Evolutionary conservation across 1,284 basidiomycete species (phyloP), one percentile per base, ranked within the genome.

Genomic region (Ustilago esculenta): DNA sequence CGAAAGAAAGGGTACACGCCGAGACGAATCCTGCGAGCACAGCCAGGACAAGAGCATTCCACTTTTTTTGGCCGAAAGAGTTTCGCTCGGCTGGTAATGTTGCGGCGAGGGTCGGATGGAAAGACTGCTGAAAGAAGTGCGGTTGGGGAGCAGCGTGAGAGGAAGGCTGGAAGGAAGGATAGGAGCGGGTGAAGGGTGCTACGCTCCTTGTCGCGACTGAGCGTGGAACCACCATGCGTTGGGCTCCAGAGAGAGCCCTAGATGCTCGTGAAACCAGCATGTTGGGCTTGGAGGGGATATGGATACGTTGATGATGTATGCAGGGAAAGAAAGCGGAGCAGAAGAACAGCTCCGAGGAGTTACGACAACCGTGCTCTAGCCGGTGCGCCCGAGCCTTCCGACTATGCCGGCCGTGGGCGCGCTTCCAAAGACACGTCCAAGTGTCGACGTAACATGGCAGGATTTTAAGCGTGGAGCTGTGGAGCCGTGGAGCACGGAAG

Each of bases 111-210:
- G 33, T 27, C 2, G 50, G 61, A 3, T 53, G 41, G 27, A 49
- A 65, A 2, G 61, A 65, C 4, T 46, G 55, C 46, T 65, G 46
- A 41, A 65, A 58, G 36, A 52, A 59, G 11, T 48, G 37, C 5
- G 47, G 33, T 36, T 25, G 40, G 21, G 34, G 2, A 5, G 14
- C 5, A 7, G 43, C 15, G 7, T 47, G 33, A 5, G 37, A 4
- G n/a, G 33, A 29, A 15, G 32, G 44, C 14, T 37, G 29, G 17
- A 61, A 43, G 20, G 59, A 46, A 6, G 59, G 59, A 23, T 63
- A 56, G 44, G 59, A 63, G 20, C 53, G 52, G 1, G 47, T 43
- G 43, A 63, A 63, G 0, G 59, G 51, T 1, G 52, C 24, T 1
- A 63, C 39, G 30, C 53, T 40, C 23, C 52, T 46, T n/a, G 43